Evolutionary conservation across 2,329 filamentous ascomycete genomes (phyloP), one percentile per base, ranked within the genome.

Genomic region (Claviceps spartinae): DNA sequence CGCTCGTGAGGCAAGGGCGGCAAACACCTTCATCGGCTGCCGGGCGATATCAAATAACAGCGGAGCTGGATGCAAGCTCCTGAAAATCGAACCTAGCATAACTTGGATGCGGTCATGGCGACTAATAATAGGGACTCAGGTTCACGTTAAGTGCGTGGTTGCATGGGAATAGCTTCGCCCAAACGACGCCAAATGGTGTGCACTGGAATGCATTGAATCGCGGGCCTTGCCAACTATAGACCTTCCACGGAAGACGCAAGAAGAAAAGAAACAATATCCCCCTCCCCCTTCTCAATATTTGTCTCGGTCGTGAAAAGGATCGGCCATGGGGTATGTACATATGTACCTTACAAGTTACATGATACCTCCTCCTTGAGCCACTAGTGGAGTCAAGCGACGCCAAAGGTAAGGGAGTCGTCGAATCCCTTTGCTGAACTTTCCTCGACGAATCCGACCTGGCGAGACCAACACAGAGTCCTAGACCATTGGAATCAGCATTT

Each of bases 401-500:
- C 30, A 34, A 26, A 44, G 20, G 7, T 14, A 44, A 44, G 13
- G 42, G 42, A 22, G 42, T 30, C 8, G 9, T 30, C 30, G 30
- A 9, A 30, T 44, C 24, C 42, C 42, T 9, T 20, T 9, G 18
- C 5, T 41, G 38, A 2, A 16, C 6, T 44, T 22, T 44, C 22
- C 20, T 26, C 20, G 6, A 44, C 42, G 4, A 44, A 14, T 6
- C 41, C 41, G 30, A 34, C 30, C 30, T 11, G 30, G 30, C 30
- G 30, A 43, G 20, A 13, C 40, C 40, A 42, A 14, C 30, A 11
- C 9, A 34, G 30, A 34, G 9, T 34, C 4, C 20, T 14, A 16
- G 40, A 50, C 48, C 48, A 50, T 50, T 26, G 48, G 42, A n/a
- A 22, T 7, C 41, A 36, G 24, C 48, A 50, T 50, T 16, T 42